Evolutionary conservation across 2,329 filamentous ascomycete genomes (phyloP), one percentile per base, ranked within the genome.

Genomic region (Penicillium fuscoglaucum): DNA sequence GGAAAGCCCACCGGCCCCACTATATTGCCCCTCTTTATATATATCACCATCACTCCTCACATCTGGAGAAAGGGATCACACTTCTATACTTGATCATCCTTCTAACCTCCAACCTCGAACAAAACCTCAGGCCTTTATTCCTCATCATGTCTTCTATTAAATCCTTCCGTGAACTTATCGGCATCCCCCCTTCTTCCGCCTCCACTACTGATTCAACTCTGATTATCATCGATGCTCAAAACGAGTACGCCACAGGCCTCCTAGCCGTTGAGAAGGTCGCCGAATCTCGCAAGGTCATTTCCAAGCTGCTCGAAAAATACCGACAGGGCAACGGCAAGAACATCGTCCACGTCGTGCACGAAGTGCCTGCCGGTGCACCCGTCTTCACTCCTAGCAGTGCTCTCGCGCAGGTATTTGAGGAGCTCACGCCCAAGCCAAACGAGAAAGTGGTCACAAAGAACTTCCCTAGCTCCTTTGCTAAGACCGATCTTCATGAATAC

Each of bases 221-320:
- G 45, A 73, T 90, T 66, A 88, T 90, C 72, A 86, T 89, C 68
- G 87, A 90, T 69, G 87, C 87, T 1, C 87, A 90, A 67, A 89
- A 89, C 68, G 87, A 90, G 73, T 89, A 87, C 61, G 73, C 63
- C 45, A 43, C 59, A 2, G 87, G 87, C 47, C 75, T 80, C 5
- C 80, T 90, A 0, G 79, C 81, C 24, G 83, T 86, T 35, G 74
- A 78, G 41, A 80, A 87, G 59, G 79, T 87, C 1, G 67, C 76
- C 0, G 61, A 76, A 4, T 84, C 83, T 6, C 82, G 86, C 60
- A 79, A 80, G 33, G 83, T 78, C 13, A 90, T 89, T 58, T 75
- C 80, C 0, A 67, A 74, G 0, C 76, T 90, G 0, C 78, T 90
- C 0, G 71, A 82, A 21, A 84, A 80, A 61, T 90, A 89, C 72